phyloP scores from a whole-genome alignment of 176 grass and related monocot species.

The Eragrostis curvula region DNA sequence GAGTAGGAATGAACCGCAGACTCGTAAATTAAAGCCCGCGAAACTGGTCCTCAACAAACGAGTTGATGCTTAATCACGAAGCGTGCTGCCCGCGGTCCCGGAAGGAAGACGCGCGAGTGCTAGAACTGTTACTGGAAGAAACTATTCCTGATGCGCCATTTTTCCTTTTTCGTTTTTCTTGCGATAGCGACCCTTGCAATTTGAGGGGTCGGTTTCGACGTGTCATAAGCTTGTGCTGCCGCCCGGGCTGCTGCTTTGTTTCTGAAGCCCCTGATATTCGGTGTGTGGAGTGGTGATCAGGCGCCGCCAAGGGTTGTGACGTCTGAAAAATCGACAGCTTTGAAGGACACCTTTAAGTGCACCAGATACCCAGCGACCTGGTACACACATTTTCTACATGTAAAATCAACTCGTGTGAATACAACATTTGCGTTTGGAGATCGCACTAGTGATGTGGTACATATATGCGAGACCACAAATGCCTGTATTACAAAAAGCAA shows the following conservation, averaged over 20 bases:
- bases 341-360: not conserved
- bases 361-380: not conserved
- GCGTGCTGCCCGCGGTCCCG: not conserved
- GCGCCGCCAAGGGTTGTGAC: not conserved
- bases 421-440: not conserved
- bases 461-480: not conserved
- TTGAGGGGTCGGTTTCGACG: not conserved
- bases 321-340: conserved; percentile 17
- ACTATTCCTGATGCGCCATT: not conserved
- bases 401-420: not conserved
- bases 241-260: not conserved
- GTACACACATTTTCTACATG: not conserved
- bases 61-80: too few relatives aligned
- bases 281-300: not conserved
- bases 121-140: too few relatives aligned
- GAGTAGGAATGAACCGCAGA: too few relatives aligned
- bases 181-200: not conserved
- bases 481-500: conserved; percentile 15
- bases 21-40: too few relatives aligned
- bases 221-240: not conserved
- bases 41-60: too few relatives aligned
- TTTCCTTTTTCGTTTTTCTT: not conserved
- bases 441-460: not conserved
- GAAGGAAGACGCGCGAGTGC: not conserved
- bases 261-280: not conserved